Percentiles rank a stretch among this genome's conserved stretches.
These are phyloP conservation scores for Adansonia digitata DNA, from an alignment of 345 rosid genomes.

Conservation along the genomic window DNA sequence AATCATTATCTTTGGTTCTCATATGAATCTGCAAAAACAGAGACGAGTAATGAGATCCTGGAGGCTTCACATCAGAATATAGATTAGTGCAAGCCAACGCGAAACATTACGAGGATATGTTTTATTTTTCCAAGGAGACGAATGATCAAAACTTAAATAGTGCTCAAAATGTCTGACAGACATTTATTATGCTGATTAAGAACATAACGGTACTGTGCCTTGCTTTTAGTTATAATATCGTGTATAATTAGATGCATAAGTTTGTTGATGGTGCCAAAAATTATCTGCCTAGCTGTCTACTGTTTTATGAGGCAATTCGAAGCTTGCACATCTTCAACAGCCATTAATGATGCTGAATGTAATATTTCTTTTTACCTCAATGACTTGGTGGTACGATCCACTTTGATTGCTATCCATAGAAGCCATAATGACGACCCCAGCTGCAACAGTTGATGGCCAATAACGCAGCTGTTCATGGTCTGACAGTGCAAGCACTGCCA, in stretches of 20 bases:
- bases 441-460: constrained; percentile 91
- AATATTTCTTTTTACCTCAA: constrained; percentile 40
- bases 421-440: constrained; percentile 68
- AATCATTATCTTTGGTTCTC: background rate
- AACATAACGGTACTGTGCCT: background rate
- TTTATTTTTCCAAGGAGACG: background rate
- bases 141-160: background rate
- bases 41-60: background rate
- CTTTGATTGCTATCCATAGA: constrained; percentile 37
- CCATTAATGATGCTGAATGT: background rate
- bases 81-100: background rate
- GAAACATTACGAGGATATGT: background rate
- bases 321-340: background rate
- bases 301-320: background rate
- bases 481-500: constrained; percentile 55
- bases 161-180: background rate
- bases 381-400: constrained; percentile 45
- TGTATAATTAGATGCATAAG: background rate
- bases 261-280: background rate
- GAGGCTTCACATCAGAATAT: background rate
- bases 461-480: constrained; percentile 61
- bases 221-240: background rate
- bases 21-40: background rate
- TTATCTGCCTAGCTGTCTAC: background rate
- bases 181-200: no score